phyloP scores from a whole-genome alignment of 2,329 filamentous ascomycete genomes.

The Pyrenophora graminea region DNA sequence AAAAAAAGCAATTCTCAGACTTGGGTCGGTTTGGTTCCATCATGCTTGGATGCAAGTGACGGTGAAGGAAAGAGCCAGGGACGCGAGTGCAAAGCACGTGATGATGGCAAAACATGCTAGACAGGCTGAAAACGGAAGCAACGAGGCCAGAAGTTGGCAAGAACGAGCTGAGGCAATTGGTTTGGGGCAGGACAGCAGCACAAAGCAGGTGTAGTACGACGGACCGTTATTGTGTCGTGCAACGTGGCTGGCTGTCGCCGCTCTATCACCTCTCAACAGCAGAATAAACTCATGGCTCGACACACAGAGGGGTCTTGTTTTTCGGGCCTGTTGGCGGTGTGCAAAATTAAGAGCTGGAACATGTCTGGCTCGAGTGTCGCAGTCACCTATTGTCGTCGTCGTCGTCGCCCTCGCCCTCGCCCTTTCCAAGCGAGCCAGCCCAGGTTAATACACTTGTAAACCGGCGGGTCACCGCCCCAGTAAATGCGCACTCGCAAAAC shows the following conservation, averaged over 20 bases:
- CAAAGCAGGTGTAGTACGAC: conserved; percentile 21
- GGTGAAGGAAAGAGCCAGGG: too few species aligned
- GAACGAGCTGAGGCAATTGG: background rate
- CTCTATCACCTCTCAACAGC: background rate
- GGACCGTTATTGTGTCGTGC: conserved; percentile 4
- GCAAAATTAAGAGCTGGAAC: background rate
- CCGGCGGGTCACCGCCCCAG: conserved; percentile 10
- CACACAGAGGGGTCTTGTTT: background rate
- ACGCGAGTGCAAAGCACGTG: conserved; percentile 1
- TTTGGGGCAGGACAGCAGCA: background rate
- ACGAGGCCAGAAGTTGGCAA: too few species aligned
- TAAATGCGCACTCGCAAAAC: conserved; percentile 23
- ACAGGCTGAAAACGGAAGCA: background rate
- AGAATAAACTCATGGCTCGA: background rate
- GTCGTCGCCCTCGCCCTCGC: background rate
- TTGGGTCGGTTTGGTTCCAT: too few species aligned
- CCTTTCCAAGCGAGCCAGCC: conserved; percentile 12
- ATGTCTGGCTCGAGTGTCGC: background rate
- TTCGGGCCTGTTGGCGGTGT: background rate
- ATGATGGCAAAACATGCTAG: background rate
- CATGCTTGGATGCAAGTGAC: too few species aligned
- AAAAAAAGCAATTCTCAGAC: too few species aligned
- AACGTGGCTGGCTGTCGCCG: conserved; percentile 3
- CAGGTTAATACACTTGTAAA: conserved; percentile 7
- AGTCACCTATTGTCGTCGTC: background rate